Conservation (phyloP, 2,329 filamentous ascomycete species). For the Cladosporium sp. region DNA sequence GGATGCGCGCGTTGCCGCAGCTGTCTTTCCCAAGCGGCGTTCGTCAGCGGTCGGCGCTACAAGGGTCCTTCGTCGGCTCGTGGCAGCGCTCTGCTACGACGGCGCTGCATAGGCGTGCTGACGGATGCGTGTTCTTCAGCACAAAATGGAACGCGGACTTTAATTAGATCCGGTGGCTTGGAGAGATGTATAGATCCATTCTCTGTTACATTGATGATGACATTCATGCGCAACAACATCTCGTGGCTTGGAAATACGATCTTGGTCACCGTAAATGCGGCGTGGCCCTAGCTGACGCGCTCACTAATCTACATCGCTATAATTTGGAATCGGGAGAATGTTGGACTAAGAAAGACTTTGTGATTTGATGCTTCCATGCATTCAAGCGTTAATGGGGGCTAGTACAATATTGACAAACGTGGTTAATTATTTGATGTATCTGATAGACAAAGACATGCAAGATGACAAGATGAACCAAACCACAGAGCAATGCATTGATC, state of each 20-base stretch:
- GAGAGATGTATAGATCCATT: neutral
- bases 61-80: conserved; percentile 7
- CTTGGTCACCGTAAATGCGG: too few relatives aligned
- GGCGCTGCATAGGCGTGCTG: neutral
- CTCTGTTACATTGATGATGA: neutral
- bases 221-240: neutral
- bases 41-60: conserved; percentile 9
- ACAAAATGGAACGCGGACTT: conserved; percentile 4
- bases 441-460: too few relatives aligned
- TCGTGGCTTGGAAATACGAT: neutral
- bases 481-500: too few relatives aligned
- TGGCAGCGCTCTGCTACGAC: neutral
- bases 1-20: neutral
- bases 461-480: too few relatives aligned
- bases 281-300: too few relatives aligned
- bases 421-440: too few relatives aligned
- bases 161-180: neutral
- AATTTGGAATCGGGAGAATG: too few relatives aligned
- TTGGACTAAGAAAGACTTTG: too few relatives aligned
- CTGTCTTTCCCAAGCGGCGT: conserved; percentile 4
- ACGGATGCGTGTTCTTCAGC: neutral
- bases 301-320: too few relatives aligned
- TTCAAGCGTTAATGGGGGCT: too few relatives aligned
- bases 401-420: too few relatives aligned
- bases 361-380: too few relatives aligned